Evolutionary conservation across 345 rosid species (phyloP).

Genomic region (Excoecaria agallocha): DNA sequence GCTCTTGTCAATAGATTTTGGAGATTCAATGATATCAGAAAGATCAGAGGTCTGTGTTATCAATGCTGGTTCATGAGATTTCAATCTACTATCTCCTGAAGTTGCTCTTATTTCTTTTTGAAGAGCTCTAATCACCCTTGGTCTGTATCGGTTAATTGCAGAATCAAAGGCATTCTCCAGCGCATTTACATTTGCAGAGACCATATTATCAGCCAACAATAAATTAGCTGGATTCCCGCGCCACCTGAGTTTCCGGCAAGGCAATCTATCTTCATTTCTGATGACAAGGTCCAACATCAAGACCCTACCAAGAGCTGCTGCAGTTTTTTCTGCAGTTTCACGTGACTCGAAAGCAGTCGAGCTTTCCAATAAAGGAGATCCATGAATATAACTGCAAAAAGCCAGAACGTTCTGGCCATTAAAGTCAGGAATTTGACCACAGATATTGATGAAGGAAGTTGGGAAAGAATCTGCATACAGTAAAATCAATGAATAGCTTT

Average conservation of each 20-base stretch:
- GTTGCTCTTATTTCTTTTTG: slow-evolving; percentile 84
- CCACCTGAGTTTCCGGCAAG: slow-evolving; percentile 93
- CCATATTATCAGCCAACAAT: slow-evolving; percentile 66
- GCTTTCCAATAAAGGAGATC: slow-evolving; percentile 86
- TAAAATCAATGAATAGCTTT: background rate
- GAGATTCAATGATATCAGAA: slow-evolving; percentile 66
- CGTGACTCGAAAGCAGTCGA: slow-evolving; percentile 64
- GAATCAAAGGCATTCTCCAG: slow-evolving; percentile 75
- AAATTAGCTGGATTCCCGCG: slow-evolving; percentile 96
- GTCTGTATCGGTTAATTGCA: slow-evolving; percentile 66
- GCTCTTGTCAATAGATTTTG: slow-evolving; percentile 49
- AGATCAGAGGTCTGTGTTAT: slow-evolving; percentile 60
- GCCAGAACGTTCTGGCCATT: slow-evolving; percentile 15
- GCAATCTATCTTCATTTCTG: slow-evolving; percentile 94
- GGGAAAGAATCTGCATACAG: slow-evolving; percentile 1
- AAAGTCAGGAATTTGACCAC: slow-evolving; percentile 7
- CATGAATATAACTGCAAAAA: slow-evolving; percentile 85
- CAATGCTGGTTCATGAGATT: slow-evolving; percentile 42
- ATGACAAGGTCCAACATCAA: slow-evolving; percentile 89
- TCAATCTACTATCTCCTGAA: slow-evolving; percentile 68
- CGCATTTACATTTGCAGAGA: slow-evolving; percentile 43
- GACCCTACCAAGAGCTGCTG: slow-evolving; percentile 82
- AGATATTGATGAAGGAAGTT: background rate
- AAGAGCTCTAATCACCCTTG: slow-evolving; percentile 72
- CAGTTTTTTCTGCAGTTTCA: slow-evolving; percentile 74